Base-by-base conservation (phyloP, 345 rosid species). In the Viola odorata region DNA sequence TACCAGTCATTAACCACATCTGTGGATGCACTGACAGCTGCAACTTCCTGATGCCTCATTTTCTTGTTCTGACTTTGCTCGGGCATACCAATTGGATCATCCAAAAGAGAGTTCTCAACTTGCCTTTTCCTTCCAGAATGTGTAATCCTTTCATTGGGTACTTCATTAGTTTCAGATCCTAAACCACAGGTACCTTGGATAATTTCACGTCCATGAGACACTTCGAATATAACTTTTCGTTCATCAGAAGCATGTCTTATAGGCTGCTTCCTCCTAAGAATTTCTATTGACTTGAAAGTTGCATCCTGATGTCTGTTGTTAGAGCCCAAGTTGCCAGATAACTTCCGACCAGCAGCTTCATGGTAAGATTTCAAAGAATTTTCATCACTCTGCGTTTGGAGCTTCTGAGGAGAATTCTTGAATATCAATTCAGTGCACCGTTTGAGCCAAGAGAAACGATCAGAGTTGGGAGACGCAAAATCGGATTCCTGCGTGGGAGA, bases 361-460 rank as follows among this genome's bases (percentile, higher is more conserved):
- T 62, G 63, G 44, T 70, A 75, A 52, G 76, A 68, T 49, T 14
- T 42, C 62, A 50, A 16, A 67, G 72, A 58, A 40, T 68, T 70
- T 50, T 57, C 82, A 47, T 63, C 77, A 63, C 68, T 59, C 75
- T 64, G 55, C 61, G 59, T 13, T 23, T 41, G 39, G 8, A 75
- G 57, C 68, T 73, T 76, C 58, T 83, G 88, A 17, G 85, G 77
- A 23, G 96, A 79, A 66, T 50, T 57, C 74, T 78, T 90, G 79
- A 88, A 94, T 55, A 94, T 71, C 66, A 80, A 70, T 50, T 85
- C 85, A 4, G 86, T 68, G 69, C 76, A 88, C 11, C 80, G 82
- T 66, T 78, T 90, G 55, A 94, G 68, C 99, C 99, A 94, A 41
- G 96, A 82, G 69, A 81, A 71, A 66, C 78, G 91, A 72, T 84